Evolutionary conservation across 2,329 filamentous ascomycete genomes (phyloP).

Genomic region (Teratosphaeria viscida): DNA sequence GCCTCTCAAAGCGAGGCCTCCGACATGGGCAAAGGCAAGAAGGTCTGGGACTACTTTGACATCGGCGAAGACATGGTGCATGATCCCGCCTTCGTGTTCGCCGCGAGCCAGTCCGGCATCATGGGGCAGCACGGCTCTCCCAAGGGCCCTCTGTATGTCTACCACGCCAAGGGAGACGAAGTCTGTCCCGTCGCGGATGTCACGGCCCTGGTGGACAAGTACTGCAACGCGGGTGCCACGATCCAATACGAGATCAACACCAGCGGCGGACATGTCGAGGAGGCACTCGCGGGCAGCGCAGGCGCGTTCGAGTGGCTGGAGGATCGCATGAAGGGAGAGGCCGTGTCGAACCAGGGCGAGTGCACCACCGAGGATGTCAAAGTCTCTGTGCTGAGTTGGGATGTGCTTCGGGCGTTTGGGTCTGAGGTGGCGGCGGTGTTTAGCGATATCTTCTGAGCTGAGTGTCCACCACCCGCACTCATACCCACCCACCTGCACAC

Average conservation of each 20-base stretch:
- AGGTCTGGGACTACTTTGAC: background rate
- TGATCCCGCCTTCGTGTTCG: background rate
- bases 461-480: background rate
- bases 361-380: background rate
- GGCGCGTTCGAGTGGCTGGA: background rate
- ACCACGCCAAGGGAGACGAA: constrained; percentile 25
- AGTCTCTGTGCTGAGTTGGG: background rate
- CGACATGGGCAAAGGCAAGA: background rate
- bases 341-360: background rate
- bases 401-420: background rate
- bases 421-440: background rate
- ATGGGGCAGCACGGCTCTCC: background rate
- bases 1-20: background rate
- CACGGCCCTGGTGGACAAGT: constrained; percentile 17
- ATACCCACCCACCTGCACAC: background rate
- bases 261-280: background rate
- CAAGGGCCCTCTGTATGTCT: constrained; percentile 17
- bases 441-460: background rate
- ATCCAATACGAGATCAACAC: background rate
- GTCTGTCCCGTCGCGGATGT: constrained; percentile 19
- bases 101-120: background rate
- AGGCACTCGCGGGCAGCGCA: background rate
- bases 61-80: constrained; percentile 4
- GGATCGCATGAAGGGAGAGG: background rate
- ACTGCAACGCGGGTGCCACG: constrained; percentile 8